Percentiles rank a stretch among this genome's conserved stretches.
These are phyloP conservation scores for Linanthus parryae DNA, from an alignment of 148 eudicot genomes.

Conservation along the genomic window DNA sequence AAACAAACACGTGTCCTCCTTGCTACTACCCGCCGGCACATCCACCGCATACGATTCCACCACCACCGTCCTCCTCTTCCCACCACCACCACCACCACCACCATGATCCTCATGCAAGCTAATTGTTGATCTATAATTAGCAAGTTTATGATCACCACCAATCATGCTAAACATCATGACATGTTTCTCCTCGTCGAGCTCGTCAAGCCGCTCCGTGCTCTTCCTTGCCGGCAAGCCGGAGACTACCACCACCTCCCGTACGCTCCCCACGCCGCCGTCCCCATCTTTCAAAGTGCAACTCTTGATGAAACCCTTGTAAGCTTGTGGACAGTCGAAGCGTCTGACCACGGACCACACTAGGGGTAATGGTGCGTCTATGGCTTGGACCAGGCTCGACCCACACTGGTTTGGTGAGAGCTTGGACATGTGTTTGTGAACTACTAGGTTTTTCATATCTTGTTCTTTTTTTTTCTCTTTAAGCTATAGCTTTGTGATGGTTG, in stretches of 20 bases:
- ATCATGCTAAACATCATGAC: conserved; percentile 24
- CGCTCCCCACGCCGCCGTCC: conserved; percentile 17
- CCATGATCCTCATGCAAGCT: conserved; percentile 17
- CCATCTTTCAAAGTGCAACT: conserved; percentile 10
- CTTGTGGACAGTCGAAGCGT: conserved; percentile 41
- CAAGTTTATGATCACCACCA: conserved; percentile 38
- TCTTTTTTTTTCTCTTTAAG: too few relatives aligned
- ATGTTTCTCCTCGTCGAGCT: conserved; percentile 29
- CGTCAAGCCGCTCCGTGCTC: conserved; percentile 39
- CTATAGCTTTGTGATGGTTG: too few relatives aligned
- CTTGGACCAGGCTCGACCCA: conserved; percentile 28
- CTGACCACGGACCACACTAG: conserved; percentile 53
- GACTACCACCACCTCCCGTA: conserved; percentile 12
- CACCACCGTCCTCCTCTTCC: conserved; percentile 27
- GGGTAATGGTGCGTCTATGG: conserved; percentile 42
- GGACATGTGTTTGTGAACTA: too few relatives aligned
- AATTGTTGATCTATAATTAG: conserved; percentile 22
- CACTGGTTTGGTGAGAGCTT: conserved; percentile 41
- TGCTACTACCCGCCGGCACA: conserved; percentile 28
- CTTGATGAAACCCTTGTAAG: conserved; percentile 36
- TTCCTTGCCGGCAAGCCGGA: conserved; percentile 32
- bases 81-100: conserved; percentile 6
- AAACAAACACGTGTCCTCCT: conserved; percentile 37
- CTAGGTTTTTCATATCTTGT: too few relatives aligned
- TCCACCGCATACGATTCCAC: conserved; percentile 42